phyloP scores from a whole-genome alignment of 192 early-diverging fungal genomes.

The Tieghemiomyces parasiticus region DNA sequence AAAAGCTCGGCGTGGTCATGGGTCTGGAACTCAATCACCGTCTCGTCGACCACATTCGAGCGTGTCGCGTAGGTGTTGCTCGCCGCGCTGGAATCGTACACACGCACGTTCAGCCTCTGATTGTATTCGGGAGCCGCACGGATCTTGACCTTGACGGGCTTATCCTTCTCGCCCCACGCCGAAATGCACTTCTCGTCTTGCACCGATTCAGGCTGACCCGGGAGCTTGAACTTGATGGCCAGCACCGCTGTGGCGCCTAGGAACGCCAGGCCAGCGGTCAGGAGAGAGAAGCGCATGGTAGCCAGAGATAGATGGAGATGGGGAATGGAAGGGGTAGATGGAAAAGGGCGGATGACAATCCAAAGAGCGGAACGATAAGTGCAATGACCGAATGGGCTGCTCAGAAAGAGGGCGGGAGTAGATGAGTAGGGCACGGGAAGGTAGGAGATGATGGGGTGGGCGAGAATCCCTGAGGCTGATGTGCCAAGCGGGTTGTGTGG shows the following conservation, averaged over 20 bases:
- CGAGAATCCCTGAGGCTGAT: no score
- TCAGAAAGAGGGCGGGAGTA: no score
- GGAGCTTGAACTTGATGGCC: slow-evolving; percentile 73
- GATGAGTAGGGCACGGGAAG: no score
- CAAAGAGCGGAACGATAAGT: neutral
- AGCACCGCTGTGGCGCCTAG: neutral
- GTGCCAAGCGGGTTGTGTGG: no score
- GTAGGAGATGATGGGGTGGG: no score
- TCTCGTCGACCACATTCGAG: slow-evolving; percentile 40
- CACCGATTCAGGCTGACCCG: slow-evolving; percentile 26
- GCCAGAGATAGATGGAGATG: neutral
- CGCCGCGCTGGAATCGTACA: slow-evolving; percentile 55
- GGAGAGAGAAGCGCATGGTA: neutral
- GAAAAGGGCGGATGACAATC: neutral
- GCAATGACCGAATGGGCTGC: no score
- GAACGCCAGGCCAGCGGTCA: neutral
- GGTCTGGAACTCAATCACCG: slow-evolving; percentile 63
- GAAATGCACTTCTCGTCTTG: slow-evolving; percentile 48
- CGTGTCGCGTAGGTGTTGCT: slow-evolving; percentile 58
- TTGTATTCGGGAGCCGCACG: slow-evolving; percentile 54
- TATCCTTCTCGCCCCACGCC: slow-evolving; percentile 56
- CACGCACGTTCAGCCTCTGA: slow-evolving; percentile 43
- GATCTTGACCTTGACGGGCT: slow-evolving; percentile 50
- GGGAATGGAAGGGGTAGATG: neutral
- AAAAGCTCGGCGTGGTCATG: slow-evolving; percentile 72